Evolutionary conservation across 1,284 basidiomycete species (phyloP), one percentile per base, ranked within the genome.

Genomic region (Fistulinella staudtii): DNA sequence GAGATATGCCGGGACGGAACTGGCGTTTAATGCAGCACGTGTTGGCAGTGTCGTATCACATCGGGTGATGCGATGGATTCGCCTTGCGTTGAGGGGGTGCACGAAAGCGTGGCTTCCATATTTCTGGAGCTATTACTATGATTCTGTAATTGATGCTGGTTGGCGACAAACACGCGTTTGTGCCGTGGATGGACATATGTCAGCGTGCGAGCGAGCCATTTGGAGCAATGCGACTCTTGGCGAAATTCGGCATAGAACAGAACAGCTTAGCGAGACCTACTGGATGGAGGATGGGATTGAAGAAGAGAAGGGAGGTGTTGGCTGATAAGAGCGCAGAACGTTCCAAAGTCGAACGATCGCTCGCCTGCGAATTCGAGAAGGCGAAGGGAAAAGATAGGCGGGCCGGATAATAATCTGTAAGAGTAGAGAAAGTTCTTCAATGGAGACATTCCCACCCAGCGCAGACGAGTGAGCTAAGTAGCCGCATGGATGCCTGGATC

Each of bases 11-110:
- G 53, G 52, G 39, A 42, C 43, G 43, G 56, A 53, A 39, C 49
- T 50, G 58, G 56, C 50, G 61, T 58, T 51, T 60, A 52, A 53
- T 37, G 33, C 17, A 14, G 49, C 58, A 60, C 58, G 58, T 63
- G 61, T 60, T 44, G 47, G 50, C 47, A 52, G 53, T 55, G 54
- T 57, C 59, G 56, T 53, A 48, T 55, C 55, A 61, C 59, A 60
- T 56, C 58, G 50, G 40, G 45, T 39, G 49, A 60, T 48, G 57
- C 46, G 56, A 56, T 21, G 45, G 48, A 53, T 46, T 46, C 50
- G 49, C 60, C 60, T 58, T 56, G 57, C 45, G 57, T 51, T 30
- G 57, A 50, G 50, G 57, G 48, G 45, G 49, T 52, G 57, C 47
- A 30, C 8, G 48, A 56, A 63, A 58, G 56, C 60, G 47, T 47